Evolutionary conservation across 805 yeast species (phyloP).

Genomic region (Saccharomycopsis sp.): DNA sequence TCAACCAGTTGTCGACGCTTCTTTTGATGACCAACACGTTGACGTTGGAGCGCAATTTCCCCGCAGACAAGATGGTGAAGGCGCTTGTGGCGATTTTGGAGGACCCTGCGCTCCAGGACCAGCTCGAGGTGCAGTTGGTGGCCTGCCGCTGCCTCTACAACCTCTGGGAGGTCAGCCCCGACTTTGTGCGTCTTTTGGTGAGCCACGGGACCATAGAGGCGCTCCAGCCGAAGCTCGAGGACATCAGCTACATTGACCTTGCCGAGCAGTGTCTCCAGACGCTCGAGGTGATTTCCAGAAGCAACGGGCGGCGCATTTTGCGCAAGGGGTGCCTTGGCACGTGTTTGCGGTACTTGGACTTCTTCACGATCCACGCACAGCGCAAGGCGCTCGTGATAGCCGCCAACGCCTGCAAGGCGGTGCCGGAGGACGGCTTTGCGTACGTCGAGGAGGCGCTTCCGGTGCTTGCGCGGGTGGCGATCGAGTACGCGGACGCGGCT

Average conservation of each 20-base stretch:
- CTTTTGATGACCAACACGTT: constrained; percentile 63
- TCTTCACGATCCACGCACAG: constrained; percentile 85
- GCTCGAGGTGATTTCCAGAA: constrained; percentile 57
- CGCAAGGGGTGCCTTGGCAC: constrained; percentile 55
- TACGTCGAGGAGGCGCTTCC: constrained; percentile 53
- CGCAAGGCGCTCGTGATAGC: constrained; percentile 69
- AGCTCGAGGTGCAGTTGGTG: constrained; percentile 73
- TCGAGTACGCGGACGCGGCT: constrained; percentile 47
- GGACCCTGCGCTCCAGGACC: constrained; percentile 51
- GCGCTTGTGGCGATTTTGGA: constrained; percentile 52
- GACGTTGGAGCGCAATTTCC: constrained; percentile 56
- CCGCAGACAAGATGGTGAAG: constrained; percentile 48
- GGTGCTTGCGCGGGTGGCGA: constrained; percentile 45
- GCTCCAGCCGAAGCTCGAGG: constrained; percentile 57
- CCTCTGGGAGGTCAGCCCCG: constrained; percentile 65
- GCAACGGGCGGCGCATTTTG: constrained; percentile 45
- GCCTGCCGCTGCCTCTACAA: constrained; percentile 82
- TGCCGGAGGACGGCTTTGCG: constrained; percentile 38
- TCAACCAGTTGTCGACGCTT: constrained; percentile 58
- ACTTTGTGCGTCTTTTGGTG: constrained; percentile 56
- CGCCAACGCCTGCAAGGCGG: constrained; percentile 55
- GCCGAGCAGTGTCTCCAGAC: constrained; percentile 88
- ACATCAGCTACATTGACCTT: constrained; percentile 77
- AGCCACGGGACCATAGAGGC: constrained; percentile 59
- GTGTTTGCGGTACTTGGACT: constrained; percentile 71